Conservation (phyloP, 306 rosid genomes). For the Trifolium pratense region DNA sequence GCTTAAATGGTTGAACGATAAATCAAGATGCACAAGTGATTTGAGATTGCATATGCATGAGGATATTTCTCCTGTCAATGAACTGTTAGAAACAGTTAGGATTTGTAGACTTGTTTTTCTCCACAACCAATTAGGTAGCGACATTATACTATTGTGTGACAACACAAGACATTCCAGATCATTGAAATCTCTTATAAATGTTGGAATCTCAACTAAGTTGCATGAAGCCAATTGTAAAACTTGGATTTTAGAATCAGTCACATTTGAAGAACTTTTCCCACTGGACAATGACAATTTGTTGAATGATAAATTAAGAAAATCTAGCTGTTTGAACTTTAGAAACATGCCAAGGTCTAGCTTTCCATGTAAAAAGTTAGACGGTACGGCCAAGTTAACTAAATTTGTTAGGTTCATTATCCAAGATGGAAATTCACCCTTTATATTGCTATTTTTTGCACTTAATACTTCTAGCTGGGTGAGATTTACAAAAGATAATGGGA, state of each 20-base stretch:
- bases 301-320: background rate
- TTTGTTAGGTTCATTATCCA: background rate
- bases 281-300: background rate
- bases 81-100: background rate
- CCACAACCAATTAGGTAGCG: slow-evolving; percentile 38
- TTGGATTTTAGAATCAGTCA: background rate
- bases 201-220: too few species aligned
- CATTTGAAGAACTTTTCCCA: background rate
- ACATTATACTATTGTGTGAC: background rate
- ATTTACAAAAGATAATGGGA: slow-evolving; percentile 22
- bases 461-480: background rate
- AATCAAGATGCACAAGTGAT: slow-evolving; percentile 20
- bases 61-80: slow-evolving; percentile 29
- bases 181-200: background rate
- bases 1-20: slow-evolving; percentile 33
- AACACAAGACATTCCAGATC: background rate
- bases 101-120: background rate
- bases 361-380: background rate
- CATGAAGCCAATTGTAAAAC: background rate
- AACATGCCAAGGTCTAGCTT: slow-evolving; percentile 17
- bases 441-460: background rate
- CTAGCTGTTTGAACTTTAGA: background rate
- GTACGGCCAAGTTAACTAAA: background rate
- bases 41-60: slow-evolving; percentile 38
- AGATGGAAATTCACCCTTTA: background rate